Evolutionary conservation across 2,329 filamentous ascomycete genomes (phyloP).

Genomic region (Arthrobotrys megalospora): DNA sequence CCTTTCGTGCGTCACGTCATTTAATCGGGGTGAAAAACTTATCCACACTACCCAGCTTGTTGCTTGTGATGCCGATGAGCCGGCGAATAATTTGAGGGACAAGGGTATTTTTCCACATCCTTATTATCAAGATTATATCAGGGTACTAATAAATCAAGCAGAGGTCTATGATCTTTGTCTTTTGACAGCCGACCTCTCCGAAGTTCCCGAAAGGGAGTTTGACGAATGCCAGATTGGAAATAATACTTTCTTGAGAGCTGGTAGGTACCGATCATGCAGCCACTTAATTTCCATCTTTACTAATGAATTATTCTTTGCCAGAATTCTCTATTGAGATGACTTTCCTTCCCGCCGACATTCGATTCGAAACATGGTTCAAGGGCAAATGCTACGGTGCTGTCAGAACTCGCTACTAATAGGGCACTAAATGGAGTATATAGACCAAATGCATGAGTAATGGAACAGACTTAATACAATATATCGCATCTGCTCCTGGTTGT

Average conservation of each 20-base stretch:
- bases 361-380: constrained; percentile 60
- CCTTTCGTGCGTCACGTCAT: constrained; percentile 59
- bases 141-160: constrained; percentile 27
- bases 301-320: constrained; percentile 12
- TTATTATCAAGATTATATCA: background rate
- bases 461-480: background rate
- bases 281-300: background rate
- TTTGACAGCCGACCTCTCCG: constrained; percentile 56
- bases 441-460: constrained; percentile 17
- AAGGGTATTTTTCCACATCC: constrained; percentile 28
- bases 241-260: constrained; percentile 58
- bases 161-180: constrained; percentile 60
- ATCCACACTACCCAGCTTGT: constrained; percentile 58
- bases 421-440: no score
- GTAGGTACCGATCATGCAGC: constrained; percentile 15
- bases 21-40: constrained; percentile 57
- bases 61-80: constrained; percentile 57
- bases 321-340: constrained; percentile 61
- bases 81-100: constrained; percentile 50
- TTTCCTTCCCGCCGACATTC: constrained; percentile 55
- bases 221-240: constrained; percentile 60
- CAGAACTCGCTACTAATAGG: constrained; percentile 47
- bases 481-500: background rate
- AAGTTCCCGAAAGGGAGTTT: constrained; percentile 57
- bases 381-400: constrained; percentile 61